phyloP scores from a whole-genome alignment of 257 asterid genomes.

The Petrea volubilis region DNA sequence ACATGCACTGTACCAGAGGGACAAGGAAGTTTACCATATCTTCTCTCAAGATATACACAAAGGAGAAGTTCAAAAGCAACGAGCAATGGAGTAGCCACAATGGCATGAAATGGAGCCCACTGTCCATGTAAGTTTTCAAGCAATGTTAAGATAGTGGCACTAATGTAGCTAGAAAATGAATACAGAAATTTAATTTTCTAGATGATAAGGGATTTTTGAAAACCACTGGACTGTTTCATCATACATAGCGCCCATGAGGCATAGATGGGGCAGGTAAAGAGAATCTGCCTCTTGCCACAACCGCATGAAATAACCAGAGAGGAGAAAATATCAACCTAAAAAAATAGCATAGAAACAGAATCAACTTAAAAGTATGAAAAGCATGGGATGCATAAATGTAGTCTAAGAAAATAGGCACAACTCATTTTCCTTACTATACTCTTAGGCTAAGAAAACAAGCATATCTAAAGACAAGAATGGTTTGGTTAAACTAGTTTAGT shows the following conservation, averaged over 20 bases:
- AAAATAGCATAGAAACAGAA: slow-evolving; percentile 3
- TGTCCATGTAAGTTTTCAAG: slow-evolving; percentile 42
- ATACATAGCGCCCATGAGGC: slow-evolving; percentile 93
- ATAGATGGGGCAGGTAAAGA: slow-evolving; percentile 96
- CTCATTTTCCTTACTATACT: not conserved
- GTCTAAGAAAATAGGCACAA: not conserved
- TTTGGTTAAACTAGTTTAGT: not conserved
- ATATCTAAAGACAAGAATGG: not conserved
- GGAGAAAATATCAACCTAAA: slow-evolving; percentile 82
- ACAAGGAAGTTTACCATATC: slow-evolving; percentile 50
- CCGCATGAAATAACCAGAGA: slow-evolving; percentile 92
- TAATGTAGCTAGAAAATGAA: not conserved
- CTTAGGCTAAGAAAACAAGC: too few species aligned
- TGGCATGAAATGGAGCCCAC: slow-evolving; percentile 98
- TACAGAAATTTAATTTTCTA: not conserved
- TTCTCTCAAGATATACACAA: slow-evolving; percentile 73
- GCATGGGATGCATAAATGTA: not conserved
- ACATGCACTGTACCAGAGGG: slow-evolving; percentile 11
- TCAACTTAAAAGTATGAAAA: slow-evolving; percentile 8
- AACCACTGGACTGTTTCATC: slow-evolving; percentile 25
- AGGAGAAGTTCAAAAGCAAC: slow-evolving; percentile 93
- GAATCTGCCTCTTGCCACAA: slow-evolving; percentile 96
- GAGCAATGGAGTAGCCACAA: slow-evolving; percentile 85
- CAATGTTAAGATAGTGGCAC: slow-evolving; percentile 18
- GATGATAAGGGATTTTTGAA: slow-evolving; percentile 11